phyloP scores from a whole-genome alignment of 495 filamentous ascomycete species.

The Trichoderma orchidacearum region DNA sequence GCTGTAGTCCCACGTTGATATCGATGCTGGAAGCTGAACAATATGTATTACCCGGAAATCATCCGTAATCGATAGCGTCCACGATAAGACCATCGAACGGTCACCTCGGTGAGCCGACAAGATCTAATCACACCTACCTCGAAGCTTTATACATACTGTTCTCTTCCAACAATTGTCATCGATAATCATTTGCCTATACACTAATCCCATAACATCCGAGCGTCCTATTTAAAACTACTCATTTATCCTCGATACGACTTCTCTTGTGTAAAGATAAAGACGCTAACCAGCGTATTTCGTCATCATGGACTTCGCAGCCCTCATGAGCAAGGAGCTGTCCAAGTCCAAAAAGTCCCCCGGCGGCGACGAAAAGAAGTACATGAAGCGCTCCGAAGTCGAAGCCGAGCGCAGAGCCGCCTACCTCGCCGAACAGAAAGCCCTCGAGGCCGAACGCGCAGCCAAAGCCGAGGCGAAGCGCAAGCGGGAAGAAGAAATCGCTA shows the following conservation, averaged over 20 bases:
- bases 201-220: no score
- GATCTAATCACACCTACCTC: background rate
- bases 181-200: no score
- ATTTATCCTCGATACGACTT: background rate
- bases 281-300: background rate
- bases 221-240: no score
- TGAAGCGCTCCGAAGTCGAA: constrained; percentile 78
- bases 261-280: background rate
- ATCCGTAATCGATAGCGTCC: background rate
- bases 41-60: background rate
- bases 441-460: constrained; percentile 54
- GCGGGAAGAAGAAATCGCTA: constrained; percentile 74
- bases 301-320: constrained; percentile 84
- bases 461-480: constrained; percentile 65
- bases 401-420: constrained; percentile 71
- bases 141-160: background rate
- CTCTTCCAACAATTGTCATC: no score
- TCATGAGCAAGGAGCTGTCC: constrained; percentile 83
- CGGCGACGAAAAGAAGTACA: constrained; percentile 48
- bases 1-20: background rate
- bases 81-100: no score
- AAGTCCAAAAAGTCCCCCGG: constrained; percentile 43
- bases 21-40: background rate
- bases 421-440: constrained; percentile 56
- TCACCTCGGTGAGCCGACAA: background rate